Evolutionary conservation across 106 monocot species (phyloP).

Genomic region (Dendrobium huoshanense): DNA sequence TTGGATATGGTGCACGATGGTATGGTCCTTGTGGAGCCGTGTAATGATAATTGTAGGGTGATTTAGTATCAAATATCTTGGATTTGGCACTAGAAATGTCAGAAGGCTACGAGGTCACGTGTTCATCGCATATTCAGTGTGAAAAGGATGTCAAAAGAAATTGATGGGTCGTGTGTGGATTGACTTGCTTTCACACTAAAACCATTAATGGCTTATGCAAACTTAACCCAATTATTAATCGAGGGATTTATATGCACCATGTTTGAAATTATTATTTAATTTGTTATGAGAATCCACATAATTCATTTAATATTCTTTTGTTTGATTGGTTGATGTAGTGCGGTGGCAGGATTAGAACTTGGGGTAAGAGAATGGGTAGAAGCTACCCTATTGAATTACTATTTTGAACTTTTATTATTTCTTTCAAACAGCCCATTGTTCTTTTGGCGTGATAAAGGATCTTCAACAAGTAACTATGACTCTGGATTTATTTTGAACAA

Average conservation of each 20-base stretch:
- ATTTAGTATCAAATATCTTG: background rate
- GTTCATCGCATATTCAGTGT: background rate
- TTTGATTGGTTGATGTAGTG: too few species aligned
- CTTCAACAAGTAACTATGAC: too few species aligned
- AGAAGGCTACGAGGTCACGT: background rate
- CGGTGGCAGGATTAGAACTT: too few species aligned
- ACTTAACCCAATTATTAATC: background rate
- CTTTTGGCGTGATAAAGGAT: background rate
- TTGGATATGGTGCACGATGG: too few species aligned
- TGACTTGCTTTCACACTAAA: background rate
- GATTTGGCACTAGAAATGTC: background rate
- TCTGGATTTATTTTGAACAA: background rate
- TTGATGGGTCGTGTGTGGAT: background rate
- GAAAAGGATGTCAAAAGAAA: background rate
- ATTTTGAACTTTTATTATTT: background rate
- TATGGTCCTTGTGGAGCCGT: too few species aligned
- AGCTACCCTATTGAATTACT: background rate
- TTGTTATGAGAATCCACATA: too few species aligned
- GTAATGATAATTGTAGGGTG: too few species aligned
- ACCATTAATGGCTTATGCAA: background rate
- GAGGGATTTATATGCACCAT: background rate
- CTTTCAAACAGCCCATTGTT: background rate
- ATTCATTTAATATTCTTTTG: too few species aligned
- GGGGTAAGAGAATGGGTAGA: too few species aligned
- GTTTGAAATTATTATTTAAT: background rate